Conservation (phyloP, 2,329 filamentous ascomycete species). For the Apiospora arundinis region DNA sequence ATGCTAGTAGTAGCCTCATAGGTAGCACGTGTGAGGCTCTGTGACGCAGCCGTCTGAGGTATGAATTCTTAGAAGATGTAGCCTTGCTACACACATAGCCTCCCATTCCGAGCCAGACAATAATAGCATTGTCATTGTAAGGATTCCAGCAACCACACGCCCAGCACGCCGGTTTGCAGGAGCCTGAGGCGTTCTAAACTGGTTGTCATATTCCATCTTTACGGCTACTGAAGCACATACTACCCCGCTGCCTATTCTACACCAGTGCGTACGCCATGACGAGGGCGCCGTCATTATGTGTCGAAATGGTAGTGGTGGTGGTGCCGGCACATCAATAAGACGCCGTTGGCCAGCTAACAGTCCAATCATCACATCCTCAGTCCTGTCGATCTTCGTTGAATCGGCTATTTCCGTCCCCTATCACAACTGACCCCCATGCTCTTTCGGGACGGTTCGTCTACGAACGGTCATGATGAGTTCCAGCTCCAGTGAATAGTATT, state of each 20-base stretch:
- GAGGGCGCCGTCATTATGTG: slow-evolving; percentile 5
- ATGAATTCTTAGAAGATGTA: too few species aligned
- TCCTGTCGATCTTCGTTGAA: not conserved
- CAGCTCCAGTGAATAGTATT: not conserved
- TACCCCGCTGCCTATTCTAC: not conserved
- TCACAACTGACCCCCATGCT: not conserved
- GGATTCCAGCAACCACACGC: too few species aligned
- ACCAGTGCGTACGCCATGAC: not conserved
- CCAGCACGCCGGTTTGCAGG: not conserved
- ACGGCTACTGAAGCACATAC: not conserved
- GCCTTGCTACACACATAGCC: too few species aligned
- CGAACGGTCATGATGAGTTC: not conserved
- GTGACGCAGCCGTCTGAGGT: not conserved
- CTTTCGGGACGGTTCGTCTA: too few species aligned
- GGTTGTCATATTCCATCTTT: not conserved
- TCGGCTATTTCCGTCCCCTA: not conserved
- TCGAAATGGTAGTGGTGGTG: not conserved
- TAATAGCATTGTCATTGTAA: too few species aligned
- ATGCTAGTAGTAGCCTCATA: not conserved
- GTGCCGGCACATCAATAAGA: not conserved
- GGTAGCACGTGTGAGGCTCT: not conserved
- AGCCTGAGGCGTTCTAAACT: not conserved
- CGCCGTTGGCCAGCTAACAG: not conserved
- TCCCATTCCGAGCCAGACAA: too few species aligned
- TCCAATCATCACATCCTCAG: not conserved